A percentile compares a stretch with the other conserved stretches of the same genome.
Evolutionary conservation across 371 early-diverging fungal species (phyloP).

Genomic region (Sporodiniella umbellata): DNA sequence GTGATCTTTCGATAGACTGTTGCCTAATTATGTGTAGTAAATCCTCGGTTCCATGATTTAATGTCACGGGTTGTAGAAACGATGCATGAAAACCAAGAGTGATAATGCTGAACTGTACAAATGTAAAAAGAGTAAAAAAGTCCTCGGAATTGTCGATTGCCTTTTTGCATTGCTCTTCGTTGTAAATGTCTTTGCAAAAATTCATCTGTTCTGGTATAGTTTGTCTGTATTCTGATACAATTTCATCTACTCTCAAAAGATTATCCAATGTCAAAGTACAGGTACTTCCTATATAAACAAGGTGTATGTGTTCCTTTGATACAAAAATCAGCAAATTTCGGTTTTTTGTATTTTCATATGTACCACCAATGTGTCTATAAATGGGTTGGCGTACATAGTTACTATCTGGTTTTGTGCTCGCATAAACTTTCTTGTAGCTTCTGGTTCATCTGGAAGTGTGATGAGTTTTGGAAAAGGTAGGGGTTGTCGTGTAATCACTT

Average conservation of each 20-base stretch:
- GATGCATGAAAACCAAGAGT: slow-evolving; percentile 1
- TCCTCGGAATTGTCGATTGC: slow-evolving; percentile 2
- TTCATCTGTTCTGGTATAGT: slow-evolving; percentile 5
- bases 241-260: slow-evolving; percentile 5
- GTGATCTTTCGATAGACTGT: slow-evolving; percentile 1
- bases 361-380: slow-evolving; percentile 2
- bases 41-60: not conserved
- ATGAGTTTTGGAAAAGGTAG: not conserved
- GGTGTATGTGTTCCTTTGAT: slow-evolving; percentile 1
- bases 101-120: slow-evolving; percentile 5
- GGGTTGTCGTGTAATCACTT: not conserved
- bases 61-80: slow-evolving; percentile 12
- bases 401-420: slow-evolving; percentile 1
- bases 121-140: not conserved
- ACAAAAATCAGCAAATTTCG: not conserved
- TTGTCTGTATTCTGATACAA: slow-evolving; percentile 4
- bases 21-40: slow-evolving; percentile 7
- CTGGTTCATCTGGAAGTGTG: slow-evolving; percentile 3
- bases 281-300: slow-evolving; percentile 8
- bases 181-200: slow-evolving; percentile 3
- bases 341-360: not conserved
- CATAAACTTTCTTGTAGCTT: not conserved
- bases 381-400: slow-evolving; percentile 1
- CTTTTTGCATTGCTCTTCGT: not conserved
- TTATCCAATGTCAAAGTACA: slow-evolving; percentile 16